Conservation (phyloP, 2,329 filamentous ascomycete species). For the Verruconis gallopava region DNA sequence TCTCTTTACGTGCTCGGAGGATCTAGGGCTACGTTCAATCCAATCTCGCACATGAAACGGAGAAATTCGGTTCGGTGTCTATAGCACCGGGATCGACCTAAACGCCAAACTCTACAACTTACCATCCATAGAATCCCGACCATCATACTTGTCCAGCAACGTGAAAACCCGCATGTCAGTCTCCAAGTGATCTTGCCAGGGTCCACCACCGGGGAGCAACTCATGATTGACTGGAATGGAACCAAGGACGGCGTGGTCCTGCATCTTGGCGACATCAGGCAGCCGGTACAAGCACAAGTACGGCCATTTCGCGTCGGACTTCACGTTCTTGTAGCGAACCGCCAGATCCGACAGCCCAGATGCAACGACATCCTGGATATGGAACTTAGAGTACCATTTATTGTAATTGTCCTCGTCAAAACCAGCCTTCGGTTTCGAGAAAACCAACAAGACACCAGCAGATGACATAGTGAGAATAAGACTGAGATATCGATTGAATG, state of each 20-base stretch:
- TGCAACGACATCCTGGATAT: slow-evolving; percentile 10
- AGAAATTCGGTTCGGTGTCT: too few species aligned
- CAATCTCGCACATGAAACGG: too few species aligned
- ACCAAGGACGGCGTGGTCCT: slow-evolving; percentile 7
- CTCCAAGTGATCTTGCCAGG: slow-evolving; percentile 8
- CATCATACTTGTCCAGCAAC: slow-evolving; percentile 10
- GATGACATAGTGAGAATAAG: neutral
- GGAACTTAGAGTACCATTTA: slow-evolving; percentile 11
- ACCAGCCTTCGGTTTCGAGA: slow-evolving; percentile 4
- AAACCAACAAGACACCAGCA: slow-evolving; percentile 4
- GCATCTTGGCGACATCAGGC: slow-evolving; percentile 10
- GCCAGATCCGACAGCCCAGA: slow-evolving; percentile 10
- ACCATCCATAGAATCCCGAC: slow-evolving; percentile 6
- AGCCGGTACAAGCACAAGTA: slow-evolving; percentile 12
- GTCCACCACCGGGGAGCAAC: slow-evolving; percentile 5
- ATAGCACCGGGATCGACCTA: neutral
- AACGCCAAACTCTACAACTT: neutral
- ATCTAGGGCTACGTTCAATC: too few species aligned
- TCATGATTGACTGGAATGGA: slow-evolving; percentile 6
- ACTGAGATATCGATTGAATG: neutral
- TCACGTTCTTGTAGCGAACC: slow-evolving; percentile 11
- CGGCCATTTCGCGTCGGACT: slow-evolving; percentile 7
- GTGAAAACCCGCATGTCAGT: slow-evolving; percentile 3
- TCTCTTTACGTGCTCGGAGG: neutral
- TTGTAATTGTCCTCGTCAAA: slow-evolving; percentile 11